These are phyloP conservation scores for Biancaea sappan DNA, from an alignment of 306 rosid species.

Conservation along the genomic window DNA sequence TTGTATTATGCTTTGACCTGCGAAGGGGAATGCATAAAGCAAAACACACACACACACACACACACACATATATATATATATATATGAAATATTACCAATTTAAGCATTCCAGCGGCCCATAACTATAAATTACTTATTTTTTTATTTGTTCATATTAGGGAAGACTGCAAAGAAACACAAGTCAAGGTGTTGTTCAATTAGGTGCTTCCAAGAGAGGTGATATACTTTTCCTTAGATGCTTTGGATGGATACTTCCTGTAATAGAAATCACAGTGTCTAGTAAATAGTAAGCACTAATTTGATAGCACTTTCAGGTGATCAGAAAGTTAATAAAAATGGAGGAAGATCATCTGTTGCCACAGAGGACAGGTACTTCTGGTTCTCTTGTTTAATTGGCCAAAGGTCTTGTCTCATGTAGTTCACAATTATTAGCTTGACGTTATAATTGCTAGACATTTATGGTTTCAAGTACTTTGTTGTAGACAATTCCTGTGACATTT, in stretches of 20 bases:
- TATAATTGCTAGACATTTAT: conserved; percentile 6
- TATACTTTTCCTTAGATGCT: conserved; percentile 19
- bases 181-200: conserved; percentile 41
- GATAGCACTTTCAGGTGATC: conserved; percentile 44
- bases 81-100: conserved; percentile 1
- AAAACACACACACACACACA: no score
- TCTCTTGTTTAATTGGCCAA: no score
- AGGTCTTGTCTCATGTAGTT: conserved; percentile 19
- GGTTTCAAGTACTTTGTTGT: conserved; percentile 8
- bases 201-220: conserved; percentile 56
- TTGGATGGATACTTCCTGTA: conserved; percentile 12
- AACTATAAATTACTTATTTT: conserved; percentile 26
- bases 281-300: conserved; percentile 34
- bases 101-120: conserved; percentile 5
- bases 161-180: conserved; percentile 38
- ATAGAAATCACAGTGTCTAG: conserved; percentile 2
- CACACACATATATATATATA: no score
- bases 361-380: conserved; percentile 65
- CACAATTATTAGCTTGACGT: conserved; percentile 3
- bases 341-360: conserved; percentile 43
- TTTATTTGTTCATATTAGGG: conserved; percentile 45
- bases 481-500: conserved; percentile 8
- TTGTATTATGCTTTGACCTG: conserved; percentile 5
- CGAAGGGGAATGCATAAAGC: background rate
- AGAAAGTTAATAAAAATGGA: conserved; percentile 43